Evolutionary conservation across 2,329 filamentous ascomycete genomes (phyloP), one percentile per base, ranked within the genome.

Genomic region (Xylaria sp.): DNA sequence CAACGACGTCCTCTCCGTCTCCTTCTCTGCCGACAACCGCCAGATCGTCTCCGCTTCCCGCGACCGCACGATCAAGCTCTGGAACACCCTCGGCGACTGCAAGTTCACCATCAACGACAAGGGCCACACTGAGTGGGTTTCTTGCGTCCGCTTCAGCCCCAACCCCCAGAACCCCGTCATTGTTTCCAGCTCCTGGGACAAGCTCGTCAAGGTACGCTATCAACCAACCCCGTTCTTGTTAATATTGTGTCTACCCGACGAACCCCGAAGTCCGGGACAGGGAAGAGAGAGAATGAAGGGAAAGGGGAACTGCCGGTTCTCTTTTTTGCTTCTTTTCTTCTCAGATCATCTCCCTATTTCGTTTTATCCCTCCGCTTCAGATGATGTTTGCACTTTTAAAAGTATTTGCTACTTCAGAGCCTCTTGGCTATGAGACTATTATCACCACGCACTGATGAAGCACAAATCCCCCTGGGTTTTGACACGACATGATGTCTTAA

Each of bases 351-450:
- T 34, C 10, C 7, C n/a, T 37, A 30, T 39, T 18, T n/a, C 44
- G 18, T 44, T 5, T n/a, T 2, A 13, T 42, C 18, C 10, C 1
- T 59, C 39, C 64, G 60, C 68, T 76, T 81, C 81, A 86, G 77
- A 94, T 92, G 93, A 97, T 97, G 93, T 84, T 86, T 89, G 85
- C 87, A 89, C 86, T 76, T 78, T 79, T 60, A 76, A 82, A 92
- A 91, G 92, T 97, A 97, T 97, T 97, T 97, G 94, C 94, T 97
- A 97, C 94, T 99, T 97, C 93, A 97, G 94, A 99, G 92, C 91
- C 86, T 76, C 75, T 76, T 77, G 85, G 92, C 91, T 79, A 96
- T 97, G 94, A 99, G 93, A 99, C 91, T 87, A 95, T 83, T 81
- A 86, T 89, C 89, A 93, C 92, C 90, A 82, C 84, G 85, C 84